These are phyloP conservation scores for Boletus speciosus DNA, from an alignment of 768 basidiomycete genomes.

Conservation along the genomic window DNA sequence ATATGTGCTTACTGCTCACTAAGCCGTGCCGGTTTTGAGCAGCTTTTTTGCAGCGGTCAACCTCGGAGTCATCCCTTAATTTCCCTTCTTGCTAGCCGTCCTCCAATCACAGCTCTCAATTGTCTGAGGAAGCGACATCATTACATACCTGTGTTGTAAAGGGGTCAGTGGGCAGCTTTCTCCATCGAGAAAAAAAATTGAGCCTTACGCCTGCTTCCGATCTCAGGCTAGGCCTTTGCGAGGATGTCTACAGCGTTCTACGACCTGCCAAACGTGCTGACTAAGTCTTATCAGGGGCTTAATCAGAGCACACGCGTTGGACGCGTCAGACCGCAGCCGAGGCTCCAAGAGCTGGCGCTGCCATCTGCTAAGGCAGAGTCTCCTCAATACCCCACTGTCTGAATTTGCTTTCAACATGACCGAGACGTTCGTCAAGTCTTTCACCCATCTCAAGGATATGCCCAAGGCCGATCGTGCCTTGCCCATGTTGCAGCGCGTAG, in stretches of 20 bases:
- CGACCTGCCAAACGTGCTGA: slow-evolving; percentile 1
- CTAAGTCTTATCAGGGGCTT: slow-evolving; percentile 12
- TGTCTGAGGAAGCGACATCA: too few relatives aligned
- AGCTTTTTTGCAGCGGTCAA: too few relatives aligned
- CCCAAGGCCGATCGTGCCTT: slow-evolving; percentile 69
- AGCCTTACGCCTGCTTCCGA: not conserved
- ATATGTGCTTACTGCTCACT: not conserved
- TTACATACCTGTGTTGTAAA: too few relatives aligned
- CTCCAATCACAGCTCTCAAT: too few relatives aligned
- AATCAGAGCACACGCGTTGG: not conserved
- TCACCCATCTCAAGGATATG: slow-evolving; percentile 66
- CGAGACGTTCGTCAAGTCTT: slow-evolving; percentile 58
- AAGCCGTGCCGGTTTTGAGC: too few relatives aligned
- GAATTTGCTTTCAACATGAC: slow-evolving; percentile 37
- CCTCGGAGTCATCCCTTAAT: too few relatives aligned
- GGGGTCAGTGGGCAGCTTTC: too few relatives aligned
- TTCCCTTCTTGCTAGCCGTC: too few relatives aligned
- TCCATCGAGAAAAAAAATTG: not conserved
- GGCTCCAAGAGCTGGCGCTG: not conserved
- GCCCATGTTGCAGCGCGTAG: slow-evolving; percentile 61
- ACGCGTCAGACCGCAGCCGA: slow-evolving; percentile 8
- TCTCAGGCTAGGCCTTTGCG: not conserved
- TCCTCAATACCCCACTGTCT: not conserved
- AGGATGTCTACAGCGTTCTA: not conserved
- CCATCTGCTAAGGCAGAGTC: not conserved